These are phyloP conservation scores for Paramyrothecium roridum DNA, from an alignment of 2,329 filamentous ascomycete genomes.

Conservation along the genomic window DNA sequence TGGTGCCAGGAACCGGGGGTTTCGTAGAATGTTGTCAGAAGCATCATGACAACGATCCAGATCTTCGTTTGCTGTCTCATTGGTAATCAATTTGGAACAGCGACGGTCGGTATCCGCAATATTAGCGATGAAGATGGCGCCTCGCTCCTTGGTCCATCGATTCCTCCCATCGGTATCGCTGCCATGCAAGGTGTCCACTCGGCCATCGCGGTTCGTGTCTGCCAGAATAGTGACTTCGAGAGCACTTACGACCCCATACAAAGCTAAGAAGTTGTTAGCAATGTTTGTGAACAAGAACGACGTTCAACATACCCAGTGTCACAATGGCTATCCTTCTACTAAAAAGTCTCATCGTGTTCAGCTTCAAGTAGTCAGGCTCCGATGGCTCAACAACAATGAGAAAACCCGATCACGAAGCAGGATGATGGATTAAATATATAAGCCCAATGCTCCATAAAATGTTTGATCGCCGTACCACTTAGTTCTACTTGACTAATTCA, in stretches of 20 bases:
- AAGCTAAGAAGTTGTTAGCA: background rate
- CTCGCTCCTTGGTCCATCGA: constrained; percentile 15
- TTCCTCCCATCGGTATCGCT: constrained; percentile 17
- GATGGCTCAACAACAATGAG: too few relatives aligned
- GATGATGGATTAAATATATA: too few relatives aligned
- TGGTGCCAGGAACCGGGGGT: constrained; percentile 25
- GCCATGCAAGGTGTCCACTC: constrained; percentile 15
- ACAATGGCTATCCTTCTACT: background rate
- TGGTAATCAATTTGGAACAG: constrained; percentile 17
- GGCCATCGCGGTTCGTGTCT: constrained; percentile 33
- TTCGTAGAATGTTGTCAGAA: constrained; percentile 23
- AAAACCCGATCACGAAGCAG: too few relatives aligned
- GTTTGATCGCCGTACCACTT: too few relatives aligned
- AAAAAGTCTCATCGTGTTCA: background rate
- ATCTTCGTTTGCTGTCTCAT: constrained; percentile 4
- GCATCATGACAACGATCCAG: constrained; percentile 31
- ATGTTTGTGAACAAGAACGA: background rate
- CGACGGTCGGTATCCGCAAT: constrained; percentile 29
- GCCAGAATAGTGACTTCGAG: constrained; percentile 18
- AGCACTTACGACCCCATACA: background rate
- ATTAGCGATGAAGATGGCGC: constrained; percentile 33
- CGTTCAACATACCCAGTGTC: background rate
- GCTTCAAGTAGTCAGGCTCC: too few relatives aligned
- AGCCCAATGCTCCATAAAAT: too few relatives aligned
- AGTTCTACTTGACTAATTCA: too few relatives aligned